A percentile compares a stretch with the other conserved stretches of the same genome.
Conservation (phyloP, 441 rosid species). For the Dalechampia spathulata region DNA sequence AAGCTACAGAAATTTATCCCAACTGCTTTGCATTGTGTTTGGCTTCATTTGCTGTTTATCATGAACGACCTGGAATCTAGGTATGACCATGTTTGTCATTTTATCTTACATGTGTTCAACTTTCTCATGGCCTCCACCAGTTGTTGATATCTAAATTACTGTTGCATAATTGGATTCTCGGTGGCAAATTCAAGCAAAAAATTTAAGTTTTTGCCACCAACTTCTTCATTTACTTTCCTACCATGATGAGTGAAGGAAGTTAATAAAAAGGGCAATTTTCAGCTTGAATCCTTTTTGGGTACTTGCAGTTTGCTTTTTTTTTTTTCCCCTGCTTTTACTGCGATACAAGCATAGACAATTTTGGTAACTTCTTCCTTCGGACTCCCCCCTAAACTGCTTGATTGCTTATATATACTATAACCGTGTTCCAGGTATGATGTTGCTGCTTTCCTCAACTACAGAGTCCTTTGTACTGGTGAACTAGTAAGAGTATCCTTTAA, state of each 20-base stretch:
- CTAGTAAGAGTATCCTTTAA: constrained; percentile 38
- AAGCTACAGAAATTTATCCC: neutral
- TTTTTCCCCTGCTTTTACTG: too few species aligned
- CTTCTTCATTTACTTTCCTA: neutral
- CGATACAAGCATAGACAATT: neutral
- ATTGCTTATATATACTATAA: too few species aligned
- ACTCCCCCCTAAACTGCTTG: neutral
- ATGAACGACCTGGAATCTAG: neutral
- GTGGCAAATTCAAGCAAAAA: neutral
- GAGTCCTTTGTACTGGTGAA: constrained; percentile 43
- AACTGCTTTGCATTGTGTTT: neutral
- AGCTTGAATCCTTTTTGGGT: neutral
- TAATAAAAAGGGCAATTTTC: neutral
- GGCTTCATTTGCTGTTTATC: neutral
- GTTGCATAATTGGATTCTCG: neutral
- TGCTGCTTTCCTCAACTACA: constrained; percentile 39
- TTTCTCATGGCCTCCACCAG: neutral
- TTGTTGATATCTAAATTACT: neutral
- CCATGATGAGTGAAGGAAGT: too few species aligned
- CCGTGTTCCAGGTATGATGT: constrained; percentile 55
- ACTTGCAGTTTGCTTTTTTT: neutral
- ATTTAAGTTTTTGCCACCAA: neutral
- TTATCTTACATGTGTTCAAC: neutral
- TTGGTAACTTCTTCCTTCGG: neutral
- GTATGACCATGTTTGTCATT: neutral